phyloP scores from a whole-genome alignment of 495 filamentous ascomycete genomes.

The Bacidia gigantensis region DNA sequence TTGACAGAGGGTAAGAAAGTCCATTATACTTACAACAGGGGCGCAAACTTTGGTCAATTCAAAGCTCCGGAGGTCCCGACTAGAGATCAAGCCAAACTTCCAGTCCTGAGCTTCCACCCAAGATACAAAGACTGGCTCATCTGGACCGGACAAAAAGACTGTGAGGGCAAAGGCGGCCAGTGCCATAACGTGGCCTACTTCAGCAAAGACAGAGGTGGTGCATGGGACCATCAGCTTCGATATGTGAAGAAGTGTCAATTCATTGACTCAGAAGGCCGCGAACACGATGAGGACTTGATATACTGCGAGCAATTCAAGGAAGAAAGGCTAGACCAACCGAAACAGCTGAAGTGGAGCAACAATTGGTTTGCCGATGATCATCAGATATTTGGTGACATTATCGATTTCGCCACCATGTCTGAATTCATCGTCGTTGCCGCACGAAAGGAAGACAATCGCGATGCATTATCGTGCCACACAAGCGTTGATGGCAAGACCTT shows the following conservation, averaged over 20 bases:
- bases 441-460: conserved; percentile 44
- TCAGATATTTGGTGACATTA: conserved; percentile 51
- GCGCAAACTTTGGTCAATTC: conserved; percentile 51
- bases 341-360: conserved; percentile 57
- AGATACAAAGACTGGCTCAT: conserved; percentile 73
- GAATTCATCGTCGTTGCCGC: conserved; percentile 90
- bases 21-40: conserved; percentile 67
- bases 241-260: conserved; percentile 73
- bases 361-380: conserved; percentile 54
- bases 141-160: conserved; percentile 64
- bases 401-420: conserved; percentile 79
- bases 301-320: conserved; percentile 65
- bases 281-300: conserved; percentile 34
- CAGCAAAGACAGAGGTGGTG: conserved; percentile 58
- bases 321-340: conserved; percentile 42
- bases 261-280: conserved; percentile 48
- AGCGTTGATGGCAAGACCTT: conserved; percentile 73
- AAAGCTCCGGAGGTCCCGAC: conserved; percentile 39
- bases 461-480: conserved; percentile 59
- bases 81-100: conserved; percentile 22
- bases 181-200: conserved; percentile 62
- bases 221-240: conserved; percentile 55
- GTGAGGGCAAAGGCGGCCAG: conserved; percentile 26
- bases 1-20: conserved; percentile 53
- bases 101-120: conserved; percentile 64